phyloP scores from a whole-genome alignment of 2,329 filamentous ascomycete genomes.

The Sarocladium oryzae region DNA sequence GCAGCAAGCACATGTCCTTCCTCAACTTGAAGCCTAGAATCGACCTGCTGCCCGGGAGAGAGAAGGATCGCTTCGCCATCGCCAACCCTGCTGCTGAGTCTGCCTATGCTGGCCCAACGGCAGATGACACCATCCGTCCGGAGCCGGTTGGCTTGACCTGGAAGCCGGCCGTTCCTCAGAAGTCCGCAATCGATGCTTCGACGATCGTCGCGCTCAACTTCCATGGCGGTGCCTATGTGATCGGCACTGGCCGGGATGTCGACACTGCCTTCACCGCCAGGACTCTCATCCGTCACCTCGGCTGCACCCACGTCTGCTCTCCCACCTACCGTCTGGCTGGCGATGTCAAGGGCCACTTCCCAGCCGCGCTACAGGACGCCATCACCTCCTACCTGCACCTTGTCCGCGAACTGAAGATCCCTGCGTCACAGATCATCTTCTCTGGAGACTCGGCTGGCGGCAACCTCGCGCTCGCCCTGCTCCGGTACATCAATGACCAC shows the following conservation, averaged over 20 bases:
- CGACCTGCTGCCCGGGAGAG: not conserved
- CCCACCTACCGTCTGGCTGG: constrained; percentile 23
- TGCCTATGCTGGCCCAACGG: not conserved
- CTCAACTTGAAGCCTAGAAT: not conserved
- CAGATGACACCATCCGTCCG: not conserved
- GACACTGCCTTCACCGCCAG: constrained; percentile 20
- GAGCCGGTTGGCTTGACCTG: not conserved
- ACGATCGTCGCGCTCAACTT: constrained; percentile 19
- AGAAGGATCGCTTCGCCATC: not conserved
- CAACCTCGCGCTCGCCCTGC: constrained; percentile 22
- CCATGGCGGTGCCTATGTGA: constrained; percentile 25
- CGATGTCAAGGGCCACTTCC: constrained; percentile 17
- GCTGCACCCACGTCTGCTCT: constrained; percentile 18
- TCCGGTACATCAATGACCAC: constrained; percentile 21
- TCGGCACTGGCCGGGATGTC: constrained; percentile 21
- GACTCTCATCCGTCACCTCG: constrained; percentile 16
- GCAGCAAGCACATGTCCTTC: not conserved
- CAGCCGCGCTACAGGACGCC: constrained; percentile 24
- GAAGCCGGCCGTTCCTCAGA: not conserved
- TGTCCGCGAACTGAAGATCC: constrained; percentile 16
- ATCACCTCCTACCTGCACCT: constrained; percentile 23
- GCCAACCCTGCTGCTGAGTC: not conserved
- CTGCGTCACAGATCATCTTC: constrained; percentile 18
- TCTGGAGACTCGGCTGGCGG: constrained; percentile 27
- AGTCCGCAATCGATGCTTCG: not conserved